These are phyloP conservation scores for Pseudofabraea citricarpa DNA, from an alignment of 2,329 filamentous ascomycete genomes.

Conservation along the genomic window DNA sequence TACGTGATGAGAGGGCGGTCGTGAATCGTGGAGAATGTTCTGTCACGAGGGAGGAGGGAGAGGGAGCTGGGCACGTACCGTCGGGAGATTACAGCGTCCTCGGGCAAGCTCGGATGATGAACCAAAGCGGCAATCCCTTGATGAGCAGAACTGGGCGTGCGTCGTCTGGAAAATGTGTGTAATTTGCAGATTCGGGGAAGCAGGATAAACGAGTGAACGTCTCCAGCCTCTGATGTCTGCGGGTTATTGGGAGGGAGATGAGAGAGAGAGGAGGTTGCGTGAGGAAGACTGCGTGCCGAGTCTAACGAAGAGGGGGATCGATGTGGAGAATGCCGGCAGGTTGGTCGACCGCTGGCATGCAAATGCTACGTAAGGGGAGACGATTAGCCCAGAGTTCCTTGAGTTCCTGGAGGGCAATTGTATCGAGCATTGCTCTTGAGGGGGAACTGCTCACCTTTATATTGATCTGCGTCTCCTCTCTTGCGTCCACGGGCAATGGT, in stretches of 20 bases:
- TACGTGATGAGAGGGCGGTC: constrained; percentile 1
- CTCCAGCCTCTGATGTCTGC: constrained; percentile 25
- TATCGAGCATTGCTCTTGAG: too few relatives aligned
- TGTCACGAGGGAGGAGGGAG: constrained; percentile 1
- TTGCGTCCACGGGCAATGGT: too few relatives aligned
- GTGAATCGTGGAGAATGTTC: constrained; percentile 14
- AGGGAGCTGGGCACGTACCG: too few relatives aligned
- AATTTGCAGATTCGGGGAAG: constrained; percentile 16
- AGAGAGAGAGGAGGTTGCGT: too few relatives aligned
- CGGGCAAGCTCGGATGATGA: constrained; percentile 4
- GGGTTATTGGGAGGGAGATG: constrained; percentile 10
- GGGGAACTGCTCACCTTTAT: constrained; percentile 2
- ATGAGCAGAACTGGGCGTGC: constrained; percentile 10
- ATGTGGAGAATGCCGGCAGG: constrained; percentile 22
- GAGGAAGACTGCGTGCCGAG: constrained; percentile 21
- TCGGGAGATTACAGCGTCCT: constrained; percentile 11
- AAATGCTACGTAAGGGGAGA: constrained; percentile 23
- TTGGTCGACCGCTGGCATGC: constrained; percentile 28
- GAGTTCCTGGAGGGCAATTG: neutral
- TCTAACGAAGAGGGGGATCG: constrained; percentile 8
- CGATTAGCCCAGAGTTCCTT: constrained; percentile 18
- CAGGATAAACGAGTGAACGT: constrained; percentile 33
- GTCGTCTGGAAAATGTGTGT: constrained; percentile 10
- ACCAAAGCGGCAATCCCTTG: constrained; percentile 17
- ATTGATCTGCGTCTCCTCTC: too few relatives aligned